Evolutionary conservation across 768 basidiomycete species (phyloP).

Genomic region (Podaxis pistillaris): DNA sequence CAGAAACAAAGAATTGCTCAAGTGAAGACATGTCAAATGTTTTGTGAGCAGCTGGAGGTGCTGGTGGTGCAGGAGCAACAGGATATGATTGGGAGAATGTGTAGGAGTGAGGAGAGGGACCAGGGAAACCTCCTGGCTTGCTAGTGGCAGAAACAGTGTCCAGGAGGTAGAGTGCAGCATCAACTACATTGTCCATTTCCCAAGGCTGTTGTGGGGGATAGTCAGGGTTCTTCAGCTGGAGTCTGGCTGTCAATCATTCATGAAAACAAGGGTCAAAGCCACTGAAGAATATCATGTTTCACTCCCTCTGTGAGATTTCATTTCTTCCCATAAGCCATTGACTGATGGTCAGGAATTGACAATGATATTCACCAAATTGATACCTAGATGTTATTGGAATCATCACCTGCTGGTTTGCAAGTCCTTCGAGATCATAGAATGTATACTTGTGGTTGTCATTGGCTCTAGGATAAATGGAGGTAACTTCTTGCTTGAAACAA

Average conservation of each 20-base stretch:
- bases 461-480: not conserved
- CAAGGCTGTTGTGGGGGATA: conserved; percentile 17
- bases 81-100: not conserved
- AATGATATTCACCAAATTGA: conserved; percentile 14
- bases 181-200: conserved; percentile 2
- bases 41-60: not conserved
- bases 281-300: conserved; percentile 1
- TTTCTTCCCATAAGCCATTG: not conserved
- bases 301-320: not conserved
- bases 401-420: not conserved
- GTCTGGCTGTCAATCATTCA: not conserved
- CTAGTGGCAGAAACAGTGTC: not conserved
- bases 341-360: not conserved
- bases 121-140: not conserved
- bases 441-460: not conserved
- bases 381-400: not conserved
- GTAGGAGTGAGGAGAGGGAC: not conserved
- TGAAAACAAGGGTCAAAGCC: conserved; percentile 13
- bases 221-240: not conserved
- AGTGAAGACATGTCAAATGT: not conserved
- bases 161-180: not conserved
- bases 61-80: too few species aligned
- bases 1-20: not conserved
- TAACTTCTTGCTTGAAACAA: not conserved
- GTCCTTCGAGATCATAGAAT: not conserved